Percentiles rank a stretch among this genome's conserved stretches.
Conservation (phyloP, 2,329 filamentous ascomycete genomes). For the Didymella segeticola region DNA sequence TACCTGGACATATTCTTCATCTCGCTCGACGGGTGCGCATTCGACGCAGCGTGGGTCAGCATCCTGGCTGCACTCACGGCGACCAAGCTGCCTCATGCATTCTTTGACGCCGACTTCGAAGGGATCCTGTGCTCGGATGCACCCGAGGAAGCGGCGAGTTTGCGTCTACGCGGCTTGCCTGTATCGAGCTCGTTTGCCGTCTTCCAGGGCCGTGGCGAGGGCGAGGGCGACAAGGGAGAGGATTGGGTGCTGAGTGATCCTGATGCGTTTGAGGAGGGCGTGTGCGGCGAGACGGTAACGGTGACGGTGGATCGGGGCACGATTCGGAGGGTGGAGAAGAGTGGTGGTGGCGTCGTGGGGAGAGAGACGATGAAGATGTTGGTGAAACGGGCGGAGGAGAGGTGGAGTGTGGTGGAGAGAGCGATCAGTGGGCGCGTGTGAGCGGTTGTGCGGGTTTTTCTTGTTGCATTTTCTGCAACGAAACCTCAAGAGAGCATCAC, state of each 20-base stretch:
- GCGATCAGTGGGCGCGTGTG: conserved; percentile 20
- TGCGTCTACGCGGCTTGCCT: conserved; percentile 71
- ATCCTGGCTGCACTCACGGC: conserved; percentile 80
- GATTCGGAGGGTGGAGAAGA: conserved; percentile 78
- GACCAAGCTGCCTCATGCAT: conserved; percentile 77
- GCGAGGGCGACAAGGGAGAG: conserved; percentile 47
- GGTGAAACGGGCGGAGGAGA: conserved; percentile 64
- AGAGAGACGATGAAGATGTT: conserved; percentile 67
- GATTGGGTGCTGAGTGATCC: conserved; percentile 85
- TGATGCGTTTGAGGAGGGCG: conserved; percentile 84
- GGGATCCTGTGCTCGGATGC: conserved; percentile 75
- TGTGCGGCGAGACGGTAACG: conserved; percentile 84
- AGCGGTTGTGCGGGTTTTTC: background rate
- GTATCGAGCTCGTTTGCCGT: conserved; percentile 80
- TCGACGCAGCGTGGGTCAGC: conserved; percentile 89
- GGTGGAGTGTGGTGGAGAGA: conserved; percentile 67
- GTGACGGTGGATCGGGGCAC: conserved; percentile 83
- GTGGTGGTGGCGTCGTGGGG: conserved; percentile 75
- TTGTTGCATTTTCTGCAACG: too few species aligned
- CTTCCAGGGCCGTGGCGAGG: conserved; percentile 61
- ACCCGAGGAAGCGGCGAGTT: conserved; percentile 59
- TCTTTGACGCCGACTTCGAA: conserved; percentile 84
- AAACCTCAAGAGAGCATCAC: too few species aligned
- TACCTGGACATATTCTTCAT: conserved; percentile 97
- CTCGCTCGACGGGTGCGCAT: conserved; percentile 87